These are phyloP conservation scores for Podospora pseudoanserina DNA, from an alignment of 495 filamentous ascomycete genomes.

Conservation along the genomic window DNA sequence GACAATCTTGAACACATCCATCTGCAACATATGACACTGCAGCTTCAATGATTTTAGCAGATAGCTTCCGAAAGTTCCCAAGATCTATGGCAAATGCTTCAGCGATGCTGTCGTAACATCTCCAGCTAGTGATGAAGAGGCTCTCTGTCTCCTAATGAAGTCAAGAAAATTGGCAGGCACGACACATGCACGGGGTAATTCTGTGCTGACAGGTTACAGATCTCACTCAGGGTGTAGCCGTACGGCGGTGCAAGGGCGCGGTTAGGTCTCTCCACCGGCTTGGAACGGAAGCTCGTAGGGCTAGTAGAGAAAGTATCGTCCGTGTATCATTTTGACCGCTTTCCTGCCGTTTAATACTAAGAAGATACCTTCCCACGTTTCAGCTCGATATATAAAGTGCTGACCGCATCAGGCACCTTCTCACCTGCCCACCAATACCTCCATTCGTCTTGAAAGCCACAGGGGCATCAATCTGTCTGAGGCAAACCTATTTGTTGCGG, in stretches of 20 bases:
- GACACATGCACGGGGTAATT: neutral
- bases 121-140: neutral
- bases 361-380: slow-evolving; percentile 6
- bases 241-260: slow-evolving; percentile 1
- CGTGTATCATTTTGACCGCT: neutral
- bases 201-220: slow-evolving; percentile 1
- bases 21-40: neutral
- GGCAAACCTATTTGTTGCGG: neutral
- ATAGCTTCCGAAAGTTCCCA: neutral
- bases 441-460: neutral
- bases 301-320: neutral
- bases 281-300: slow-evolving; percentile 4
- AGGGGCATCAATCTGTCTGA: neutral
- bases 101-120: neutral
- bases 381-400: slow-evolving; percentile 25
- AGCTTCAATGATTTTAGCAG: neutral
- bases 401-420: slow-evolving; percentile 17
- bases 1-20: neutral
- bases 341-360: neutral
- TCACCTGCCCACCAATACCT: slow-evolving; percentile 2
- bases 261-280: neutral
- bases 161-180: neutral
- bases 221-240: neutral
- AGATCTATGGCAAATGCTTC: neutral
- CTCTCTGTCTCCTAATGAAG: neutral